Evolutionary conservation across 2,329 filamentous ascomycete genomes (phyloP).

Genomic region (Scolecobasidium constrictum): DNA sequence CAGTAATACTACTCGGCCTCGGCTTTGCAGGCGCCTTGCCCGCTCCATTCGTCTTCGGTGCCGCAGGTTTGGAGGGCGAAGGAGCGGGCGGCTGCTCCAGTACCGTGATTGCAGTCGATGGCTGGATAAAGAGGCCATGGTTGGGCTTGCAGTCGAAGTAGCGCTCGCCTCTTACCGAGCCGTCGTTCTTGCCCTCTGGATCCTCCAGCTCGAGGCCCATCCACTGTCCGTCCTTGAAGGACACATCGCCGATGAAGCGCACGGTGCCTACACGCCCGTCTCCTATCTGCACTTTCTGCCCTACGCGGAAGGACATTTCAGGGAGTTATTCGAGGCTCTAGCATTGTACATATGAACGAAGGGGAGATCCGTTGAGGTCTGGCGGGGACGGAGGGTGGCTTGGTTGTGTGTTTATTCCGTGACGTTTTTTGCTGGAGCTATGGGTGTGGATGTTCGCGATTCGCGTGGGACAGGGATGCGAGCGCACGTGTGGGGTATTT

Average conservation of each 20-base stretch:
- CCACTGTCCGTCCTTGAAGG: constrained; percentile 77
- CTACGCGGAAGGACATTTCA: constrained; percentile 24
- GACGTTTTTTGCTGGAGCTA: too few relatives aligned
- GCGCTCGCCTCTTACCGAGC: constrained; percentile 72
- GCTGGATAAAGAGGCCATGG: constrained; percentile 79
- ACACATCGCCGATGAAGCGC: constrained; percentile 69
- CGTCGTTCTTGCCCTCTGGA: constrained; percentile 83
- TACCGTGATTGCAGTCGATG: constrained; percentile 52
- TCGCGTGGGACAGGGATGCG: too few relatives aligned
- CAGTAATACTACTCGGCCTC: constrained; percentile 4
- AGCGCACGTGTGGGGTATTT: too few relatives aligned
- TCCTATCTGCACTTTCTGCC: constrained; percentile 67
- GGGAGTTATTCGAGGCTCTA: too few relatives aligned
- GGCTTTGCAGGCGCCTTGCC: constrained; percentile 14
- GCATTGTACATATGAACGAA: too few relatives aligned
- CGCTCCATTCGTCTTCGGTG: constrained; percentile 9
- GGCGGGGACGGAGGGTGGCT: too few relatives aligned
- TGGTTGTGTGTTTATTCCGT: too few relatives aligned
- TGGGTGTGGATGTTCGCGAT: too few relatives aligned
- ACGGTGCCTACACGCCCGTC: constrained; percentile 69
- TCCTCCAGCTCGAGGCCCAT: constrained; percentile 81
- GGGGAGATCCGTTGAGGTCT: too few relatives aligned
- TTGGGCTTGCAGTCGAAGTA: constrained; percentile 71
- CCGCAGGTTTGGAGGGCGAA: constrained; percentile 7
- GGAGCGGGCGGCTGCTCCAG: constrained; percentile 30